Evolutionary conservation across 495 filamentous ascomycete genomes (phyloP).

Genomic region (Aspergillus haitiensis): DNA sequence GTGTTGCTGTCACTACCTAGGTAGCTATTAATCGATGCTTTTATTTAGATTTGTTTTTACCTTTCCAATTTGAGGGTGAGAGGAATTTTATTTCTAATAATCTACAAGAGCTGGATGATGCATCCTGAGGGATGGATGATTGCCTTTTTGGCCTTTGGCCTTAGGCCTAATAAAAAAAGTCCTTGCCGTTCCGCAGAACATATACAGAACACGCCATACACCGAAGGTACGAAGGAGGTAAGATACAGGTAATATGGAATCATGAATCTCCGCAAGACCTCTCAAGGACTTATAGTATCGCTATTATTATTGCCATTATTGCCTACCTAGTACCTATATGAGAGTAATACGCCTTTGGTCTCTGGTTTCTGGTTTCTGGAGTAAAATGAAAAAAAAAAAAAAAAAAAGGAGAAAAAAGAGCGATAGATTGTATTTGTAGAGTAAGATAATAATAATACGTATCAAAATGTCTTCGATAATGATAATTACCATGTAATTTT

Average conservation of each 20-base stretch:
- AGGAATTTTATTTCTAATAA: background rate
- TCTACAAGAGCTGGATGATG: background rate
- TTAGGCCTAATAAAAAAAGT: background rate
- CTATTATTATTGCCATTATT: conserved; percentile 8
- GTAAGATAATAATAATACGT: no score
- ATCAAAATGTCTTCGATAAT: no score
- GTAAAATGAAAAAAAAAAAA: no score
- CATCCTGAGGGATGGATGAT: background rate
- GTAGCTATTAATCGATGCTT: background rate
- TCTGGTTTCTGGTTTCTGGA: no score
- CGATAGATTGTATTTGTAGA: no score
- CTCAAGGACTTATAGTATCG: no score
- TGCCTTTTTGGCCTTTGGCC: background rate
- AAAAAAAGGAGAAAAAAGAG: no score
- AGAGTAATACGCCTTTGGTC: no score
- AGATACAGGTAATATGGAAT: conserved; percentile 4
- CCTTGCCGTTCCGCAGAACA: background rate
- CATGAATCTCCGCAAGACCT: background rate
- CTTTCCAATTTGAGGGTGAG: background rate
- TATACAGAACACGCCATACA: background rate
- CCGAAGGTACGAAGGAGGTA: conserved; percentile 16
- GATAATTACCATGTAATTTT: no score
- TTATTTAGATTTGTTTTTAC: background rate
- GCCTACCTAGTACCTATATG: no score
- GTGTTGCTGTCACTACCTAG: background rate